Base-by-base conservation (phyloP, 129 eudicot genomes). In the Artemisia annua region DNA sequence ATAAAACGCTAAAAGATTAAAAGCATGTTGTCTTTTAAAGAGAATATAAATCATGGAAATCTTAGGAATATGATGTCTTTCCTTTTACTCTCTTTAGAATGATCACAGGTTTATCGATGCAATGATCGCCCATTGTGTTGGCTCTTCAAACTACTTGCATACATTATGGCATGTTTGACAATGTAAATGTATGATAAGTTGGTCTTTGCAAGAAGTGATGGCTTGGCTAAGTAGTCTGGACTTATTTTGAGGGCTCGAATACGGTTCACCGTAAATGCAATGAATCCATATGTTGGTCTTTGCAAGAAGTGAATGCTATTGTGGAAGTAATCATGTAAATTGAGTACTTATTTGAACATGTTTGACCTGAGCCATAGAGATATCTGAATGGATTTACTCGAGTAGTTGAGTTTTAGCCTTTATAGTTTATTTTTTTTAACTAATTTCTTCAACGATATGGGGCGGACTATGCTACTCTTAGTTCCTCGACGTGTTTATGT, bases 251-350 rank as follows among this genome's bases (percentile, higher is more conserved):
- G 59, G 90, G 67, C 54, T 63, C 63, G 18, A 52, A 63, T 70
- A 80, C 78, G 63, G 73, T 85, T 88, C 86, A 88, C 39, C 83
- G 83, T 55, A 88, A 78, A 65, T 85, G 70, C 50, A 30, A 30
- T 30, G 84, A 87, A 59, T 59, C 9, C 39, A 59, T 32, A 24
- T 59, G 13, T 24, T 11, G 65, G 26, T 59, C 44, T 24, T 59
- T 59, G 43, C 65, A 59, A 12, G 65, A 59, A 9, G 24, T 59
- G 65, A 59, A 59, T 32, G 24, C 65, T 35, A 32, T 59, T 59
- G 11, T 59, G 65, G 65, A 59, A 19, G 64, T 59, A 59, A 59
- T 19, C 22, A n/a, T 59, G 39, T 59, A 35, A 19, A 28, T 28
- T 28, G 32, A 28, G 32, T 28, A 4, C 35, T 24, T 24, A 24